Evolutionary conservation across 2,329 filamentous ascomycete species (phyloP).

Genomic region (Ophiognomonia clavigignenti-juglandacearum): DNA sequence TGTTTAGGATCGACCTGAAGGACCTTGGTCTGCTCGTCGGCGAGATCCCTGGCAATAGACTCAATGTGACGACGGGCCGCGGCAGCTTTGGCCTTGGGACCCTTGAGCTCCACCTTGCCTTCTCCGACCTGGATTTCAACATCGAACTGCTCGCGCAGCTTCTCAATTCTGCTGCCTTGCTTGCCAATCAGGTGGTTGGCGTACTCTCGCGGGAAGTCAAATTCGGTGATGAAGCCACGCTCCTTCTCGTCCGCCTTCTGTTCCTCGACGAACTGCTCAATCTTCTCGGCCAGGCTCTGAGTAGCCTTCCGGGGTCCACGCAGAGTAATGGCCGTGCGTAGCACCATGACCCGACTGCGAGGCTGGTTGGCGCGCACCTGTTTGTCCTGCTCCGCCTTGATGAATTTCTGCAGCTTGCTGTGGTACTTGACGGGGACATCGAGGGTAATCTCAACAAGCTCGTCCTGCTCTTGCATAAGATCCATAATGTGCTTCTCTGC

Average conservation of each 20-base stretch:
- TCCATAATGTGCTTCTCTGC: constrained; percentile 53
- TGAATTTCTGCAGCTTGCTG: constrained; percentile 57
- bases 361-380: constrained; percentile 51
- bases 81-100: constrained; percentile 91
- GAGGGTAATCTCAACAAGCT: constrained; percentile 43
- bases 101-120: constrained; percentile 92
- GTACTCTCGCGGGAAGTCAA: constrained; percentile 93
- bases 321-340: constrained; percentile 61
- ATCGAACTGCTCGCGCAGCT: constrained; percentile 62
- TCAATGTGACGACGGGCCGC: constrained; percentile 78
- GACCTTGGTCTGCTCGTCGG: constrained; percentile 82
- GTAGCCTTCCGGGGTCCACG: constrained; percentile 73
- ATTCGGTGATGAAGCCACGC: constrained; percentile 77
- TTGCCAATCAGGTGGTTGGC: constrained; percentile 79
- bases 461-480: constrained; percentile 55
- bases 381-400: constrained; percentile 58
- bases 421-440: constrained; percentile 62
- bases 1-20: constrained; percentile 92
- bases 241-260: constrained; percentile 93
- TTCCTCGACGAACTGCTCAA: constrained; percentile 74
- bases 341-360: constrained; percentile 53
- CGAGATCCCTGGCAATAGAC: constrained; percentile 72
- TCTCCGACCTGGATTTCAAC: constrained; percentile 85
- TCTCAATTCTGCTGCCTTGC: constrained; percentile 61
- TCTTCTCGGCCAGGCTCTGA: constrained; percentile 65